Evolutionary conservation across 2,329 filamentous ascomycete genomes (phyloP), one percentile per base, ranked within the genome.

Genomic region (Xylogone sp.): DNA sequence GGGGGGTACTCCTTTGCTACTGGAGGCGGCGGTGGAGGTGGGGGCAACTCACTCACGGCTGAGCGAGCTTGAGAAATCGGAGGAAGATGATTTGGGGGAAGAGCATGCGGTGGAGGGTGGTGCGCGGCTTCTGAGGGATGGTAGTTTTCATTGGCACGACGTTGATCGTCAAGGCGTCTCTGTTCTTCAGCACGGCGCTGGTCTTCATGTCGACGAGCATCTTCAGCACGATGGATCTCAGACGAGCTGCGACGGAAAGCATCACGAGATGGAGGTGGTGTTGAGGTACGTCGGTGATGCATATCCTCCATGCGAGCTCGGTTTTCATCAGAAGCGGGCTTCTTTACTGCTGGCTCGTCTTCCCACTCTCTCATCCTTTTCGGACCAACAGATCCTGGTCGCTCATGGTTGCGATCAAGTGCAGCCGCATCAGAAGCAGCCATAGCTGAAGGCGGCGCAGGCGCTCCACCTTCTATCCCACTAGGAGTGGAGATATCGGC

Each of bases 331-430:
- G 85, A 96, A 9, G 89, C 86, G 55, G 88, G 84, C 74, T 97
- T 97, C 75, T 97, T 96, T 3, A 84, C 73, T 20, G 82, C 74
- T 24, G 63, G 52, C 31, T 95, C 90, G 31, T 93, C 87, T 59
- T 97, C 94, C 92, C 94, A 97, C 64, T 97, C 94, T 46, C 92
- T 86, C 68, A 85, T 80, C 52, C 94, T 83, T 78, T 99, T 99
- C 52, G 87, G 83, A 3, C 81, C 82, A 10, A 89, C 87, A 34
- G 90, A 95, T 1, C 86, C 72, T 18, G 91, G 89, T n/a, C 91
- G 82, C 42, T 85, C 82, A 51, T 96, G 87, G 55, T 76, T 79
- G 49, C 82, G 79, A 53, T 81, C 74, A 49, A 78, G 86, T 53
- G 81, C 77, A 21, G 82, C 81, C 53, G 82, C 79, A 63, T 93